Evolutionary conservation across 225 moss, liverwort and hornwort genomes (phyloP).

Genomic region (Antitrichia curtipendula): DNA sequence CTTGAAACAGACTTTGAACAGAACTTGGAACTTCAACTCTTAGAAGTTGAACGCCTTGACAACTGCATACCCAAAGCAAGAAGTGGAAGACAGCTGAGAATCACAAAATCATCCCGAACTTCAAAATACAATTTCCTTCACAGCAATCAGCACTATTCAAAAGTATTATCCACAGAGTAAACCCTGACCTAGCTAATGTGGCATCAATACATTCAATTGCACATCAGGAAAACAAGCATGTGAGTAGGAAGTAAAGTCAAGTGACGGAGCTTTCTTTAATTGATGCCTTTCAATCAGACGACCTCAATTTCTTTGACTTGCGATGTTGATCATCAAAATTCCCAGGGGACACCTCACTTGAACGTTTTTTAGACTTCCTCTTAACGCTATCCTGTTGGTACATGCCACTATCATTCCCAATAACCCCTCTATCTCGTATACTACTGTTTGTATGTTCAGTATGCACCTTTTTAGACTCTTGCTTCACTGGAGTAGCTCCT

Average conservation of each 20-base stretch:
- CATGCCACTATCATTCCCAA: neutral
- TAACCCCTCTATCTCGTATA: neutral
- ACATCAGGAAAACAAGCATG: neutral
- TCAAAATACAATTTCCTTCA: neutral
- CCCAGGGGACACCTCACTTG: slow-evolving; percentile 14
- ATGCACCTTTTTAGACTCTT: neutral
- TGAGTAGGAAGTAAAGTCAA: neutral
- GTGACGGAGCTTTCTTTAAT: neutral
- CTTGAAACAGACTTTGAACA: slow-evolving; percentile 1
- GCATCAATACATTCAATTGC: neutral
- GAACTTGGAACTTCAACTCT: slow-evolving; percentile 1
- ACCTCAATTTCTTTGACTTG: slow-evolving; percentile 27
- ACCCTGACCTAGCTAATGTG: neutral
- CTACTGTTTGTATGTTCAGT: neutral
- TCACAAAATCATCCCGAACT: neutral
- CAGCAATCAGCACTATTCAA: neutral
- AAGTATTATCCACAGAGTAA: neutral
- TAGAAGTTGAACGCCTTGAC: slow-evolving; percentile 13
- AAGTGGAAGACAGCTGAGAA: slow-evolving; percentile 2
- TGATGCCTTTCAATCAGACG: slow-evolving; percentile 3
- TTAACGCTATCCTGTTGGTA: slow-evolving; percentile 15
- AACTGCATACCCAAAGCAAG: slow-evolving; percentile 21
- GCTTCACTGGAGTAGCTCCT: neutral
- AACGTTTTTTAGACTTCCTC: slow-evolving; percentile 19
- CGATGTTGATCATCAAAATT: slow-evolving; percentile 2